These are phyloP conservation scores for Solanum tarapatanum DNA, from an alignment of 257 asterid species.

Conservation along the genomic window DNA sequence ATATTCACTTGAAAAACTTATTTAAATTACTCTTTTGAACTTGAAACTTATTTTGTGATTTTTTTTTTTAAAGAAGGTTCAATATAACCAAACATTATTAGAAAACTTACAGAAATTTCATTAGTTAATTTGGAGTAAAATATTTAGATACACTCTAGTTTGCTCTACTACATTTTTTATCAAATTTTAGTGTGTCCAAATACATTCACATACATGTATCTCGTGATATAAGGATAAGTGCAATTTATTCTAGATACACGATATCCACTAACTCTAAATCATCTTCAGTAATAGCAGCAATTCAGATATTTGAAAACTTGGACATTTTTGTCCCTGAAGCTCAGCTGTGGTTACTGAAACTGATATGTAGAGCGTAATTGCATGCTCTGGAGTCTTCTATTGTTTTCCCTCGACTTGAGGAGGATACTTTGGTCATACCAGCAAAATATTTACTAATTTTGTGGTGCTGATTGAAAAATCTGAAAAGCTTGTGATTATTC, in stretches of 20 bases:
- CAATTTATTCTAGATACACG: too few species aligned
- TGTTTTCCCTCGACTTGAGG: not conserved
- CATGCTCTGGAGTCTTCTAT: not conserved
- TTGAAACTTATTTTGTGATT: not conserved
- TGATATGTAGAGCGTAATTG: not conserved
- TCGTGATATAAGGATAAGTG: too few species aligned
- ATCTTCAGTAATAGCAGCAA: not conserved
- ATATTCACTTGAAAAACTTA: not conserved
- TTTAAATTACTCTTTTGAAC: not conserved
- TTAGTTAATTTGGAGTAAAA: not conserved
- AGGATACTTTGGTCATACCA: not conserved
- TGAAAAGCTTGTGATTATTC: not conserved
- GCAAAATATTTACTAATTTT: not conserved
- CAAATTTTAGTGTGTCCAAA: not conserved
- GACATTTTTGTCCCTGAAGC: not conserved
- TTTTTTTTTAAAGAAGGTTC: not conserved
- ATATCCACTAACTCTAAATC: not conserved
- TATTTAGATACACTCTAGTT: too few species aligned
- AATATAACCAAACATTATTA: too few species aligned
- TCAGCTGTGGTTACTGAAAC: not conserved
- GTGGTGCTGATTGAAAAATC: not conserved
- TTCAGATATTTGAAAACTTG: not conserved
- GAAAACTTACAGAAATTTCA: too few species aligned
- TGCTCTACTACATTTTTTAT: not conserved
- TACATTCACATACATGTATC: too few species aligned